Evolutionary conservation across 2,329 filamentous ascomycete genomes (phyloP).

Genomic region (Colletotrichum salicis): DNA sequence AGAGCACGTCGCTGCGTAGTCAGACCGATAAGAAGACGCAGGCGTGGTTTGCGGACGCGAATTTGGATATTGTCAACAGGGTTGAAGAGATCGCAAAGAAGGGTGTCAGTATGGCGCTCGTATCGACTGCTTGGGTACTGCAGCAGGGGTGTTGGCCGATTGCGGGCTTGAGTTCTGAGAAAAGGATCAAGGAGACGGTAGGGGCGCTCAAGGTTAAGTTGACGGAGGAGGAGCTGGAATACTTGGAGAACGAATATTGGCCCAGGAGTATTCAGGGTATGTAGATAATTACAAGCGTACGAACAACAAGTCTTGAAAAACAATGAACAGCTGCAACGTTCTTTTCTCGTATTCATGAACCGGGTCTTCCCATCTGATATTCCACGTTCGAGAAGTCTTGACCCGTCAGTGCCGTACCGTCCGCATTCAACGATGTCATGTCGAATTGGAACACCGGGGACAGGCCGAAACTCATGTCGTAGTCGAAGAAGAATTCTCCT

Average conservation of each 20-base stretch:
- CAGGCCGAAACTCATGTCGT: slow-evolving; percentile 43
- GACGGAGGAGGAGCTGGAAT: slow-evolving; percentile 42
- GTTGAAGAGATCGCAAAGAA: slow-evolving; percentile 66
- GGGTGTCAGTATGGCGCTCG: slow-evolving; percentile 70
- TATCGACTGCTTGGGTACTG: slow-evolving; percentile 72
- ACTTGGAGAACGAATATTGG: slow-evolving; percentile 65
- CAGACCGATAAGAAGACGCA: slow-evolving; percentile 37
- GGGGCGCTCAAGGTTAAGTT: slow-evolving; percentile 24
- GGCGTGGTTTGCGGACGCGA: slow-evolving; percentile 53
- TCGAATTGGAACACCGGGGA: slow-evolving; percentile 45
- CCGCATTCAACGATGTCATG: slow-evolving; percentile 32
- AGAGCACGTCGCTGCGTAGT: slow-evolving; percentile 33
- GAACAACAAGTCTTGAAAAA: background rate
- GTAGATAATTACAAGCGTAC: background rate
- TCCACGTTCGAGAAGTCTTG: slow-evolving; percentile 22
- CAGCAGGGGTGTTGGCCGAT: slow-evolving; percentile 67
- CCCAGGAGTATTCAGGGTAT: slow-evolving; percentile 53
- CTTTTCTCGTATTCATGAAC: background rate
- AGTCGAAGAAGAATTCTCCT: slow-evolving; percentile 37
- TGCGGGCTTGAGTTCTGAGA: slow-evolving; percentile 66
- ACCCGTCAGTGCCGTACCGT: background rate
- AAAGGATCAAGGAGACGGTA: slow-evolving; percentile 71
- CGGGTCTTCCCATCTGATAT: slow-evolving; percentile 1
- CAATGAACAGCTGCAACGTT: background rate
- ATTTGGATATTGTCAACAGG: slow-evolving; percentile 48